Evolutionary conservation across 139 green algal genomes (phyloP).

Genomic region (Eudorina sp.): DNA sequence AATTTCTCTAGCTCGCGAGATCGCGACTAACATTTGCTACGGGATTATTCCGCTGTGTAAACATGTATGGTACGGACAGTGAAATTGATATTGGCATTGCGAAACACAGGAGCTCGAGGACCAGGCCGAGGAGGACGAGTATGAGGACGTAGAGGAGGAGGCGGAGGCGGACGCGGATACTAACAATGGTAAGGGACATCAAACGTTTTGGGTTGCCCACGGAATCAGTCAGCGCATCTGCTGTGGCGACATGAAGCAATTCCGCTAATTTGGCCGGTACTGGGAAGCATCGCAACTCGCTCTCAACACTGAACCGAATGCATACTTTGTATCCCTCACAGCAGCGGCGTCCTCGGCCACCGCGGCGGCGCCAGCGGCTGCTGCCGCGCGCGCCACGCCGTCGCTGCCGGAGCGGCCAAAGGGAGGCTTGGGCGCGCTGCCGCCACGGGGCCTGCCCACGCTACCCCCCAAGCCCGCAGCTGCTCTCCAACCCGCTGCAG

Average conservation of each 20-base stretch:
- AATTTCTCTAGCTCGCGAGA: constrained; percentile 10
- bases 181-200: neutral
- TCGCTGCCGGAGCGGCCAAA: constrained; percentile 6
- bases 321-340: neutral
- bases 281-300: no score
- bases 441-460: neutral
- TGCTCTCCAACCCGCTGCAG: neutral
- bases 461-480: neutral
- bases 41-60: no score
- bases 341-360: neutral
- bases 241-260: no score
- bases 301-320: no score
- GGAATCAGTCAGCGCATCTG: no score
- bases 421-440: constrained; percentile 5
- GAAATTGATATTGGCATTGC: neutral
- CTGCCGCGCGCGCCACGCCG: constrained; percentile 13
- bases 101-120: neutral
- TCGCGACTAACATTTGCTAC: no score
- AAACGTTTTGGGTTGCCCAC: neutral
- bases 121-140: neutral
- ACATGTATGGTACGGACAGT: neutral
- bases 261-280: no score
- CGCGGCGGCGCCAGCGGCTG: neutral
- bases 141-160: constrained; percentile 6
- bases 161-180: neutral